phyloP scores from a whole-genome alignment of 2,329 filamentous ascomycete species.

The Pestalotiopsis sp. region DNA sequence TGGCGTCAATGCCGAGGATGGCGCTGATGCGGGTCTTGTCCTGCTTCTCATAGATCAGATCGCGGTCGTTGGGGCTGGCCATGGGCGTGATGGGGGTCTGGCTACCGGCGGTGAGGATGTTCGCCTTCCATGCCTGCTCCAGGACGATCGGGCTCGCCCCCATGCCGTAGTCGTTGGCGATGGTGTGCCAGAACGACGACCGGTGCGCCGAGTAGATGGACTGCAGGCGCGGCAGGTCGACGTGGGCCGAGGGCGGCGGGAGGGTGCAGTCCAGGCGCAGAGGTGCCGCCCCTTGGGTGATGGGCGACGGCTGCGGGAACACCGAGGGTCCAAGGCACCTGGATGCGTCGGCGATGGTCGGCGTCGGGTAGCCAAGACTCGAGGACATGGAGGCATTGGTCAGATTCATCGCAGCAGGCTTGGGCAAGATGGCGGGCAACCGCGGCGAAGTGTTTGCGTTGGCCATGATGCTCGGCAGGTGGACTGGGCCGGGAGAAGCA shows the following conservation, averaged over 20 bases:
- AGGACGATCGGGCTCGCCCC: constrained; percentile 64
- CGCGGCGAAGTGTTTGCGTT: constrained; percentile 48
- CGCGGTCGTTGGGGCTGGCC: constrained; percentile 53
- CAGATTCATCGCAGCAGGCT: constrained; percentile 58
- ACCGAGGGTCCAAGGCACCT: constrained; percentile 46
- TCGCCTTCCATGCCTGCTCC: constrained; percentile 70
- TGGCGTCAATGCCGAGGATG: constrained; percentile 62
- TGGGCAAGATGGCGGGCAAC: constrained; percentile 67
- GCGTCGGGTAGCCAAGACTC: constrained; percentile 41
- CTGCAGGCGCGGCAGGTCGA: constrained; percentile 69
- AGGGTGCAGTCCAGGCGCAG: constrained; percentile 64
- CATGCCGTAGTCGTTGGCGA: constrained; percentile 72
- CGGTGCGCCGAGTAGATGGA: constrained; percentile 72
- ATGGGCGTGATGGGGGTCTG: constrained; percentile 54
- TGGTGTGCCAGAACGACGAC: constrained; percentile 70
- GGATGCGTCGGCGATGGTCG: constrained; percentile 40
- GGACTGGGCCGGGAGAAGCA: constrained; percentile 47
- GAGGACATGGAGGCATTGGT: constrained; percentile 38
- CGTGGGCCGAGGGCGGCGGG: constrained; percentile 43
- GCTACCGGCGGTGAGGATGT: constrained; percentile 41
- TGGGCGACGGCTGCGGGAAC: constrained; percentile 44
- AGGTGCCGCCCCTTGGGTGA: constrained; percentile 40
- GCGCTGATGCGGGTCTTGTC: constrained; percentile 66
- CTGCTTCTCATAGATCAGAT: constrained; percentile 40
- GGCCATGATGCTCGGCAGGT: constrained; percentile 56